Evolutionary conservation across 352 stramenopile genomes (phyloP), one percentile per base, ranked within the genome.

Genomic region (Globisporangium alternatum): DNA sequence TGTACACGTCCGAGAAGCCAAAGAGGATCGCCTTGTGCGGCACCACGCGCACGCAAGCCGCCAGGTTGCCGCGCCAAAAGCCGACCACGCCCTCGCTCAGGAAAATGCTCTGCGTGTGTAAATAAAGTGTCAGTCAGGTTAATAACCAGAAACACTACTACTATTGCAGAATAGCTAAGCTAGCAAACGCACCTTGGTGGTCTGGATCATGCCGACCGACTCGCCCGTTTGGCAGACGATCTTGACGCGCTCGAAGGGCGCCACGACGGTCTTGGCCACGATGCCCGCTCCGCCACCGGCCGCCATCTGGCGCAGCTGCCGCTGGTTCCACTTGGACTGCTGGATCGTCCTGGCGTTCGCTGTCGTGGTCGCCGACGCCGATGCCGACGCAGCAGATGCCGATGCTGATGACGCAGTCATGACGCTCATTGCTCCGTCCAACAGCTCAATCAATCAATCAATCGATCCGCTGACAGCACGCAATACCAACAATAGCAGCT

Each of bases 1-100:
- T 96, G 75, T 95, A 96, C 13, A 89, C 78, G 74, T 96, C 89
- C 28, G 87, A 94, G 59, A 86, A 95, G 45, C 77, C 84, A 66
- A 96, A 96, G 52, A 92, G 75, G 13, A 93, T 73, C 5, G 82
- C 85, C 48, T 92, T 93, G 68, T 91, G 81, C 6, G 85, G 85
- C 41, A 93, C 71, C n/a, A 93, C 79, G 33, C 85, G 80, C 68
- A 92, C 81, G 43, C 85, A 93, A 31, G 83, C 83, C 2, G 85
- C 81, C 51, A 80, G 62, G 63, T 93, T 93, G 64, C 85, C 85
- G 4, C 85, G 76, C 83, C 83, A 93, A 60, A 91, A 93, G 52
- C 85, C 85, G 28, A 81, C 8, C 10, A 86, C 21, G 15, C 85
- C 81, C 61, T 93, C 85, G n/a, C 15, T 76, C 3, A 43, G 25